Base-by-base conservation (phyloP, 805 yeast species). In the Candida oleophila region DNA sequence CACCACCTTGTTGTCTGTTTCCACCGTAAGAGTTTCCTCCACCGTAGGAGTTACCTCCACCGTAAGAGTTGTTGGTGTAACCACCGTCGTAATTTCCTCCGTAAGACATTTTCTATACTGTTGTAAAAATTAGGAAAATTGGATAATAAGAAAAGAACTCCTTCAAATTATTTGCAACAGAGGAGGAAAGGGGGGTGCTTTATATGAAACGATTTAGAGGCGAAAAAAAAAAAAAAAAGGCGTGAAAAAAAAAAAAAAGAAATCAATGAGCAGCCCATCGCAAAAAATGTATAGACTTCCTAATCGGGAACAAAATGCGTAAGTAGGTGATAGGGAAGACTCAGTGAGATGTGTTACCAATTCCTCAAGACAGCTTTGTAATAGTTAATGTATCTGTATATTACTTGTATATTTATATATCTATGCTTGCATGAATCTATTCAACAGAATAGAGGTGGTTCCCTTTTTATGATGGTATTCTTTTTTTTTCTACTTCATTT, bases 31-130 rank as follows among this genome's bases (percentile, higher is more conserved):
- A 56, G 43, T 66, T 61, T 38, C 73, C 69, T 49, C 71, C 65
- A 47, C 71, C 68, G 55, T 66, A 65, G 54, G 68, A 59, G 49
- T 55, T 51, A 43, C 57, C 50, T 40, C 60, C 55, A 19, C 59
- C 51, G 55, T 52, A 47, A 22, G 69, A 55, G 45, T 61, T 59
- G 51, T 54, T 53, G 21, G 45, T 42, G 47, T 50, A 49, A 38
- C 56, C 55, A 37, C 53, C 50, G 43, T 46, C 42, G 46, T 61
- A 61, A 49, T 64, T 64, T 60, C 69, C 69, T 59, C 65, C 64
- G 60, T 69, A 71, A 55, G 78, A 71, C 78, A 74, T 74, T 25
- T 46, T 63, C 35, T 21, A 2, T 22, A 15, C 12, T 39, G 5
- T 11, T 16, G 4, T 39, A 39, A 36, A 38, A 5, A 15, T 22